Conservation (phyloP, 2,329 filamentous ascomycete species). For the Akanthomyces uredinophilus region DNA sequence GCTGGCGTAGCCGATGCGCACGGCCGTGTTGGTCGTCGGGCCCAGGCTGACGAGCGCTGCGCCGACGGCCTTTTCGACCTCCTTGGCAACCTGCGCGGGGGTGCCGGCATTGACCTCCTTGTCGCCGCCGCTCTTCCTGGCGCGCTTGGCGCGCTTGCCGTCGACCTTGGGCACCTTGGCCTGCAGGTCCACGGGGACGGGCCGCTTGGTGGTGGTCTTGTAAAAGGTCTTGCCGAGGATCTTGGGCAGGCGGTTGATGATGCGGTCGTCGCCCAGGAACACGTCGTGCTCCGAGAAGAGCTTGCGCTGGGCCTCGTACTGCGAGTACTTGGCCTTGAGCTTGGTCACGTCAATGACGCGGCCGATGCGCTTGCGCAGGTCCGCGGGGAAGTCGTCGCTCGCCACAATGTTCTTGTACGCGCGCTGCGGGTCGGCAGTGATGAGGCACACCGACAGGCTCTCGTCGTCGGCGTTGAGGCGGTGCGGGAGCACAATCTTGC, state of each 20-base stretch:
- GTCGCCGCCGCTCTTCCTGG: conserved; percentile 43
- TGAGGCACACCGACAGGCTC: conserved; percentile 72
- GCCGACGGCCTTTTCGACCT: conserved; percentile 72
- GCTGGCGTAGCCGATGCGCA: conserved; percentile 71
- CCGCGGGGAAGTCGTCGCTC: conserved; percentile 63
- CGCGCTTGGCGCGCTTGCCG: conserved; percentile 52
- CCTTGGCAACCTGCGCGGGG: conserved; percentile 65
- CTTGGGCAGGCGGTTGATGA: conserved; percentile 67
- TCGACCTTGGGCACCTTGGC: conserved; percentile 57
- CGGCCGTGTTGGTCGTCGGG: conserved; percentile 71
- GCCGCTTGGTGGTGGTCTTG: conserved; percentile 74
- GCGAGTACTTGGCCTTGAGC: conserved; percentile 74
- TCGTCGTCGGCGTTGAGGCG: conserved; percentile 55
- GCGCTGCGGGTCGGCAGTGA: conserved; percentile 75
- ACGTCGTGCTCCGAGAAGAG: conserved; percentile 83
- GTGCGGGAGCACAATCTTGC: conserved; percentile 75
- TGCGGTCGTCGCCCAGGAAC: conserved; percentile 87
- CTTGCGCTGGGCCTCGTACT: conserved; percentile 82
- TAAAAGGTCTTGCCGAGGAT: conserved; percentile 91
- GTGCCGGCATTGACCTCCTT: conserved; percentile 44
- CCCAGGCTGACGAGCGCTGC: conserved; percentile 77
- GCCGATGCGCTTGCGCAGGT: conserved; percentile 62
- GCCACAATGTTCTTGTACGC: conserved; percentile 85
- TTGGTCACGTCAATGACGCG: conserved; percentile 78
- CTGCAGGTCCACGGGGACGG: conserved; percentile 72